Evolutionary conservation across 2,329 filamentous ascomycete genomes (phyloP).

Genomic region (Aspergillus ruber): DNA sequence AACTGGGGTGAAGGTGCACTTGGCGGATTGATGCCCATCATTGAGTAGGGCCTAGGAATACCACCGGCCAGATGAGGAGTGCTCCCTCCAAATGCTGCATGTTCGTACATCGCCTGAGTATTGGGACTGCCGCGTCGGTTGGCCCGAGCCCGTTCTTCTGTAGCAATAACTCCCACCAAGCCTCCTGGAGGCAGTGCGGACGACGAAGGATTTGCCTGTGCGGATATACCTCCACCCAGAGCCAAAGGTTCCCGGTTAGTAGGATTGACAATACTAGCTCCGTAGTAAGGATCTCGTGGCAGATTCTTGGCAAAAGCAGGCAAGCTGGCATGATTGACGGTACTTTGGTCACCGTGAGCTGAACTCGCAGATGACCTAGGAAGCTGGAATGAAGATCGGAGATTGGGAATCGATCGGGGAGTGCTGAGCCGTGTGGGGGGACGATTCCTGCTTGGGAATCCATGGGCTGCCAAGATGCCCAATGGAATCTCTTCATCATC

Average conservation of each 20-base stretch:
- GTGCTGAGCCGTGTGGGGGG: constrained; percentile 62
- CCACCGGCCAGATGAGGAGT: constrained; percentile 17
- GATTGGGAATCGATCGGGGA: constrained; percentile 64
- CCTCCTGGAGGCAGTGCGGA: constrained; percentile 60
- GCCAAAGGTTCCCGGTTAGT: constrained; percentile 68
- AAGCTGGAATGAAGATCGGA: constrained; percentile 51
- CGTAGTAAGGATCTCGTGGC: constrained; percentile 78
- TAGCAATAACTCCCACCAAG: constrained; percentile 80
- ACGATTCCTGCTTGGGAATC: constrained; percentile 72
- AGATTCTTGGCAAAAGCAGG: constrained; percentile 78
- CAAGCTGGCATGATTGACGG: constrained; percentile 47
- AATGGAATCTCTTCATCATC: constrained; percentile 85
- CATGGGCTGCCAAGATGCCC: constrained; percentile 79
- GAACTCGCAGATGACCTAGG: constrained; percentile 52
- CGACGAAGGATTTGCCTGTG: constrained; percentile 31
- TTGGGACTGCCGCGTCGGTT: constrained; percentile 73
- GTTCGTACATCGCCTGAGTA: constrained; percentile 46
- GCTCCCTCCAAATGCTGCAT: constrained; percentile 25
- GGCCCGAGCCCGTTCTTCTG: constrained; percentile 71
- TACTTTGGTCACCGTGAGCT: constrained; percentile 42
- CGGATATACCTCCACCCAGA: constrained; percentile 54
- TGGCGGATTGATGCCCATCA: constrained; percentile 23
- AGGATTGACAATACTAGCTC: constrained; percentile 67
- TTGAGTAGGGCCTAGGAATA: constrained; percentile 34
- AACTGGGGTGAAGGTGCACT: constrained; percentile 15